These are phyloP conservation scores for Podaxis sp. DNA, from an alignment of 768 basidiomycete genomes.

Conservation along the genomic window DNA sequence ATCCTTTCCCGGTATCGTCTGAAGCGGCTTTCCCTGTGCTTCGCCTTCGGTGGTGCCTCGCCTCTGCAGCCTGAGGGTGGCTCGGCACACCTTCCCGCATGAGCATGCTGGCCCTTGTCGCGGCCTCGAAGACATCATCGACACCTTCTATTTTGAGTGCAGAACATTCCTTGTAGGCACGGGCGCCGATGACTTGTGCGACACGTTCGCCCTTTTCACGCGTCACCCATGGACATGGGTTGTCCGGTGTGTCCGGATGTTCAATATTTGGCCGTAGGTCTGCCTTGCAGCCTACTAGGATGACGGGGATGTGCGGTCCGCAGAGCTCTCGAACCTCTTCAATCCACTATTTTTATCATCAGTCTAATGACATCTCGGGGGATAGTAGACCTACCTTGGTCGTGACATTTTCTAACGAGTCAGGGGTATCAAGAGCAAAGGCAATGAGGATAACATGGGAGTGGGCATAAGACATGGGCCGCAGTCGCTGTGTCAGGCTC, in stretches of 20 bases:
- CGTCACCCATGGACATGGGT: constrained; percentile 58
- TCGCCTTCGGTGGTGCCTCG: constrained; percentile 49
- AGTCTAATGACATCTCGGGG: constrained; percentile 8
- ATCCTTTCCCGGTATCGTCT: constrained; percentile 51
- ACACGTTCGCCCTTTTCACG: constrained; percentile 80
- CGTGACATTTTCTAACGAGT: constrained; percentile 93
- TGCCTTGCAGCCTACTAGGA: constrained; percentile 95
- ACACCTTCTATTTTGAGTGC: constrained; percentile 89
- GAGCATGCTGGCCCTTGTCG: constrained; percentile 94
- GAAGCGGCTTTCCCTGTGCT: constrained; percentile 45
- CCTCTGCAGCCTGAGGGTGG: constrained; percentile 33
- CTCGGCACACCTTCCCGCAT: constrained; percentile 81
- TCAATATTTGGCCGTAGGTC: constrained; percentile 73
- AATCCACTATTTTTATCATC: constrained; percentile 71
- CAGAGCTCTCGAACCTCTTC: constrained; percentile 98
- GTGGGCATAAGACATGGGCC: constrained; percentile 97
- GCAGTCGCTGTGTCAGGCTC: constrained; percentile 60
- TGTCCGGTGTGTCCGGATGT: constrained; percentile 44
- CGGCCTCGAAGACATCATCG: constrained; percentile 96
- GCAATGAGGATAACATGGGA: constrained; percentile 99
- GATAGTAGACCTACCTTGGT: constrained; percentile 62
- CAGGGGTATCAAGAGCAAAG: constrained; percentile 93
- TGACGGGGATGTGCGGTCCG: constrained; percentile 86
- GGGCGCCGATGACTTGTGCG: constrained; percentile 82
- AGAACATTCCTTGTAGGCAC: constrained; percentile 93